Evolutionary conservation across 352 stramenopile genomes (phyloP).

Genomic region (Phytophthora aleatoria): DNA sequence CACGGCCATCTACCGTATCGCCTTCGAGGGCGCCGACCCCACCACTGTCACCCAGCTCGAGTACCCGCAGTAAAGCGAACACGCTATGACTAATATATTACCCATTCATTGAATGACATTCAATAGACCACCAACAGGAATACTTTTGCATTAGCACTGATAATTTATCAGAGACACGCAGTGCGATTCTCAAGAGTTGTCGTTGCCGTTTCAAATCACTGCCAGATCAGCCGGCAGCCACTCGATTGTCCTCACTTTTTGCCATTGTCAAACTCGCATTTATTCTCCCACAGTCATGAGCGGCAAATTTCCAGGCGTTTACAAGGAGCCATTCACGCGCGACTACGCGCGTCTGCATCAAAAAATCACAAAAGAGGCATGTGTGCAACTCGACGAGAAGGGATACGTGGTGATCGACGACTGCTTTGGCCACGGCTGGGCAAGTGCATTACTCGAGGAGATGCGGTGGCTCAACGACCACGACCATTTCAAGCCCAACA

Average conservation of each 20-base stretch:
- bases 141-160: slow-evolving; percentile 3
- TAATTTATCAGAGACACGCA: slow-evolving; percentile 11
- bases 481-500: slow-evolving; percentile 74
- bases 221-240: slow-evolving; percentile 9
- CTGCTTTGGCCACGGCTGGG: slow-evolving; percentile 64
- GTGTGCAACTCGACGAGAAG: slow-evolving; percentile 49
- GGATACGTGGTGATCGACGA: slow-evolving; percentile 74
- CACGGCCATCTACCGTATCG: slow-evolving; percentile 93
- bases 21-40: slow-evolving; percentile 89
- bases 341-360: slow-evolving; percentile 53
- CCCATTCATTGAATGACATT: slow-evolving; percentile 1
- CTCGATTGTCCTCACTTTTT: slow-evolving; percentile 16
- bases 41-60: slow-evolving; percentile 76
- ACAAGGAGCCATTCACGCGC: slow-evolving; percentile 55
- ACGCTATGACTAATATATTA: slow-evolving; percentile 31
- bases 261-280: slow-evolving; percentile 4
- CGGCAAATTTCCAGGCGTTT: slow-evolving; percentile 44
- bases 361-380: slow-evolving; percentile 51
- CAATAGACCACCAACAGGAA: slow-evolving; percentile 14
- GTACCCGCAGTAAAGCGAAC: slow-evolving; percentile 18
- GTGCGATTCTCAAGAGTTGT: background rate
- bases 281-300: slow-evolving; percentile 9
- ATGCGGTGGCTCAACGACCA: slow-evolving; percentile 63
- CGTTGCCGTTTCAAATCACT: slow-evolving; percentile 19
- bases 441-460: slow-evolving; percentile 60